A percentile compares a stretch with the other conserved stretches of the same genome.
Conservation (phyloP, 148 eudicot species). For the Persicaria tinctoria region DNA sequence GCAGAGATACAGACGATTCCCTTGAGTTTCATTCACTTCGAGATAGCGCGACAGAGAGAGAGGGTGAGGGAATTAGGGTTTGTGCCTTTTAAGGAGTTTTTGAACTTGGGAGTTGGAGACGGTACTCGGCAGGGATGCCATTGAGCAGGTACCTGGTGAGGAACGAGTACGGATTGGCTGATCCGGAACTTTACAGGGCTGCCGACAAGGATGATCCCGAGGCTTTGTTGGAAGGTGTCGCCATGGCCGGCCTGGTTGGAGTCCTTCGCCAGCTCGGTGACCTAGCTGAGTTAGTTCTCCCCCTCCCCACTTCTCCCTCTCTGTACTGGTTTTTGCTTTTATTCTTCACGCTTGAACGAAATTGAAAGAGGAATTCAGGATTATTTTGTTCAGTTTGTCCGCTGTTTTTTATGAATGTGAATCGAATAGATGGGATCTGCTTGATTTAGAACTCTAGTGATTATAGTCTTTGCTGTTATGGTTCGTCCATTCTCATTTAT, state of each 20-base stretch:
- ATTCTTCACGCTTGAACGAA: neutral
- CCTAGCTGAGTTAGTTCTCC: conserved; percentile 67
- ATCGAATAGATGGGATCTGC: conserved; percentile 24
- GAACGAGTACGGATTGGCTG: conserved; percentile 83
- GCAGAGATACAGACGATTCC: conserved; percentile 7
- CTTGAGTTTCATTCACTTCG: neutral
- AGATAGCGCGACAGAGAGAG: neutral
- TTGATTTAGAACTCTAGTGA: conserved; percentile 8
- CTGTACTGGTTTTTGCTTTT: neutral
- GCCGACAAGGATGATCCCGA: conserved; percentile 96
- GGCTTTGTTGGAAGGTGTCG: conserved; percentile 90
- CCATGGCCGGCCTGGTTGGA: conserved; percentile 98
- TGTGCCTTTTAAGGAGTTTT: neutral
- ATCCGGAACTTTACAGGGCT: conserved; percentile 76
- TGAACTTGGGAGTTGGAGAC: conserved; percentile 1
- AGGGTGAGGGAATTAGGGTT: conserved; percentile 15
- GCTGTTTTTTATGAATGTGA: conserved; percentile 10
- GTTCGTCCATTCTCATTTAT: neutral
- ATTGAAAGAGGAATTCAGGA: neutral
- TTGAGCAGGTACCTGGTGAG: conserved; percentile 59
- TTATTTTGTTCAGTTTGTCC: neutral
- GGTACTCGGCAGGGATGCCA: conserved; percentile 44
- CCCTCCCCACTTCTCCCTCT: neutral
- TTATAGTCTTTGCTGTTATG: conserved; percentile 1
- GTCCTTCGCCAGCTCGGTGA: conserved; percentile 96